Evolutionary conservation across 495 filamentous ascomycete genomes (phyloP).

Genomic region (Neurospora sp.): DNA sequence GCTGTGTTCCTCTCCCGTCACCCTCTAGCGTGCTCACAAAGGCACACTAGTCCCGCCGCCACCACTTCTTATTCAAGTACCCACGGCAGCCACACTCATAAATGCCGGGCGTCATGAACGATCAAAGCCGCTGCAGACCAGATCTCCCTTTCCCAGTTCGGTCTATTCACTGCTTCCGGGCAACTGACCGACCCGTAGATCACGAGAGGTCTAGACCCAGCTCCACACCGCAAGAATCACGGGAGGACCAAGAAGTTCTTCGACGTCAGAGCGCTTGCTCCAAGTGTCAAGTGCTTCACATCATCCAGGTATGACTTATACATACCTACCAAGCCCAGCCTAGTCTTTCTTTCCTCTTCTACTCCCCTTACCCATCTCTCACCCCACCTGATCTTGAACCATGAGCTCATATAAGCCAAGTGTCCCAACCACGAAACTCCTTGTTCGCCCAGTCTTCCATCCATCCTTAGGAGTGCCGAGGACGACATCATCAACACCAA

Average conservation of each 20-base stretch:
- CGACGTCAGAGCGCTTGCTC: slow-evolving; percentile 64
- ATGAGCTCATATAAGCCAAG: not conserved
- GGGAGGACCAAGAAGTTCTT: slow-evolving; percentile 49
- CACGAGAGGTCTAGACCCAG: not conserved
- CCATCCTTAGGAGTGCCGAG: not conserved
- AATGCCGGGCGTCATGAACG: not conserved
- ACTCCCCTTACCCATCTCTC: not conserved
- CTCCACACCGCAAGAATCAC: not conserved
- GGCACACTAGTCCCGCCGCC: not conserved
- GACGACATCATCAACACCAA: not conserved
- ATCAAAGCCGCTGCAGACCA: not conserved
- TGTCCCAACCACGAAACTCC: not conserved
- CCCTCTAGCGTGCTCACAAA: not conserved
- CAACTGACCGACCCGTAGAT: not conserved
- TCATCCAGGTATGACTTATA: slow-evolving; percentile 10
- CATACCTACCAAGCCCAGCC: not conserved
- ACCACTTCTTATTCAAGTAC: not conserved
- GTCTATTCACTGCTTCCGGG: slow-evolving; percentile 13
- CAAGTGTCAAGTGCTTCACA: slow-evolving; percentile 64
- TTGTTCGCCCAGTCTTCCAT: not conserved
- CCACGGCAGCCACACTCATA: not conserved
- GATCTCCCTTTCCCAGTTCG: slow-evolving; percentile 8
- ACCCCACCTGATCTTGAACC: not conserved
- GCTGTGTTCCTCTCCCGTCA: not conserved
- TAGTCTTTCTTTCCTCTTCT: not conserved